Evolutionary conservation across 371 early-diverging fungal genomes (phyloP), one percentile per base, ranked within the genome.

Genomic region (Saksenaea oblongispora): DNA sequence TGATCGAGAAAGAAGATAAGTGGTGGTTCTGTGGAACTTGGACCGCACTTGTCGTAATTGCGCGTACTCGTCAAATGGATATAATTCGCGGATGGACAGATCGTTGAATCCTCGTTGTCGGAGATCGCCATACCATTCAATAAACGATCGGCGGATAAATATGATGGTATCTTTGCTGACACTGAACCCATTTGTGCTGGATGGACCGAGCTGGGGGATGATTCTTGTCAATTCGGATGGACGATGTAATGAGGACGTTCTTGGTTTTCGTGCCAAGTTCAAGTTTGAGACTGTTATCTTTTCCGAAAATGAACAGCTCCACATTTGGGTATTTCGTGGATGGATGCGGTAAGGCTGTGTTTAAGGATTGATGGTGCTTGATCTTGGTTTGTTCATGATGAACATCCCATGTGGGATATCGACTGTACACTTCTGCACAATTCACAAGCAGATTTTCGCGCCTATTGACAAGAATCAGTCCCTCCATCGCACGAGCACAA

Each of bases 221-320:
- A 59, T 62, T 34, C 28, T 18, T 53, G 55, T 62, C 67, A 58
- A 66, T 66, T 34, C 59, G 54, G 58, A 58, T 61, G 55, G 62
- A 66, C 47, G 63, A 67, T 57, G 67, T 64, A 31, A 67, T 31
- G 53, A 67, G 62, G 59, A 57, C 64, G 42, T 71, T 71, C 61
- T 64, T 63, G 26, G 67, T 56, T 63, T 67, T 65, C 22, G 67
- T 65, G 56, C 60, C 67, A 41, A 71, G 55, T 39, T 53, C 67
- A 36, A 71, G 59, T 63, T 67, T 71, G n/a, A 59, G 0, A 34
- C 34, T 42, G 57, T 59, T 65, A 34, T 65, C 61, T 56, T 56
- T 44, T 60, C 60, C 36, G 27, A 60, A 47, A 34, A 57, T 60
- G 54, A 64, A 64, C 27, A 60, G 60, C 56, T 61, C 47, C 44